phyloP scores from a whole-genome alignment of 2,329 filamentous ascomycete species.

The Arthrinium puccinioides region DNA sequence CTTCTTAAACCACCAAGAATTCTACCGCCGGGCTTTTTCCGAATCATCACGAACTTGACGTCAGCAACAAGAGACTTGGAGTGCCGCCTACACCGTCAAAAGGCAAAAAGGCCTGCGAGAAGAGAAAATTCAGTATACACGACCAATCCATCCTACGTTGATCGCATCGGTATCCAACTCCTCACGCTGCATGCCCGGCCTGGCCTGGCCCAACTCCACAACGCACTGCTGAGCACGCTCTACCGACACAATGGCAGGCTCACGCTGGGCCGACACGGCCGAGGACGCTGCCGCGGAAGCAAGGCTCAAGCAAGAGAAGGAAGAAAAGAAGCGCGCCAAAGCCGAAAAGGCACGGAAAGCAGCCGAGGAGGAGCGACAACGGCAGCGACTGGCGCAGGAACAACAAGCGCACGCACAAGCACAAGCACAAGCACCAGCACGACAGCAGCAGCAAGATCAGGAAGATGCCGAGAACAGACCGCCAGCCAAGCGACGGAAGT shows the following conservation, averaged over 20 bases:
- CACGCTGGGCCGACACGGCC: constrained; percentile 82
- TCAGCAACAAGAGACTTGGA: no score
- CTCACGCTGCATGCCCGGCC: no score
- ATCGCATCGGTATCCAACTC: no score
- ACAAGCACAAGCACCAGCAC: constrained; percentile 21
- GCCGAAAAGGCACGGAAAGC: constrained; percentile 69
- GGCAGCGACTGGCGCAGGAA: constrained; percentile 8
- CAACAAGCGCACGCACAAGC: constrained; percentile 28
- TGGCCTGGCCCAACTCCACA: no score
- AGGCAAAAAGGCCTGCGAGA: no score
- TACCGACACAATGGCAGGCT: constrained; percentile 57
- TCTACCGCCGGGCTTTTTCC: neutral
- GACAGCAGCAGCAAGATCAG: constrained; percentile 17
- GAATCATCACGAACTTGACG: neutral
- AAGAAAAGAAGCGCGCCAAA: constrained; percentile 80
- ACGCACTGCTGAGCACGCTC: no score
- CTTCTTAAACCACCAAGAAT: neutral
- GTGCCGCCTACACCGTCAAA: no score
- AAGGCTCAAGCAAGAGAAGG: constrained; percentile 72
- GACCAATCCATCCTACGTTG: no score
- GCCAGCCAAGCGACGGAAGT: constrained; percentile 55
- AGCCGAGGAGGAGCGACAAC: constrained; percentile 39
- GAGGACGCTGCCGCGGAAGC: constrained; percentile 71
- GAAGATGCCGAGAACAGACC: constrained; percentile 29
- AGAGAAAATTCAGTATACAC: no score